Evolutionary conservation across 2,329 filamentous ascomycete genomes (phyloP), one percentile per base, ranked within the genome.

Genomic region (Xylariaceae sp.): DNA sequence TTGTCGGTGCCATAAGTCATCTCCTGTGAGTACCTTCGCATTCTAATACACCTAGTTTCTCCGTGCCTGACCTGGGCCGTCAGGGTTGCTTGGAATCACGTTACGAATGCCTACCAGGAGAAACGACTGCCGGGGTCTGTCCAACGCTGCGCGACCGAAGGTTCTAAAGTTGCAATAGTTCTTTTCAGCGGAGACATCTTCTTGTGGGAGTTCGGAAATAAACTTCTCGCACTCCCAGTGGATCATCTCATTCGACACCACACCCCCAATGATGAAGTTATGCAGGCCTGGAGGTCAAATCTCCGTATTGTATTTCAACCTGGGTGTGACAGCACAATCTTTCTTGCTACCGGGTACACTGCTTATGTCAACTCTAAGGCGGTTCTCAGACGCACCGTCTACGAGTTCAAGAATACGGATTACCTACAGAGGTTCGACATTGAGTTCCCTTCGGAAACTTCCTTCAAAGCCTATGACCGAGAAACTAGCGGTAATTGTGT

Each of bases 21-120:
- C 26, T 56, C 21, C 19, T 69, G 67, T 69, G 61, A 49, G 65
- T 52, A 10, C 6, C 10, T 29, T 49, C 23, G 12, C 16, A 32
- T 43, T 14, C 23, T 18, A 5, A 7, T 19, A 16, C 12, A 1
- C 32, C n/a, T 26, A 26, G 20, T 16, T 32, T 40, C 20, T n/a
- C 19, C 40, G 51, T 14, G 26, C 18, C 48, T 69, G 42, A 67
- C 18, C 20, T 43, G 18, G 10, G 20, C 20, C 40, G 43, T n/a
- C 14, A 69, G 67, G 40, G 45, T 67, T 32, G 62, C 59, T 37
- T 69, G 66, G 66, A 62, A 69, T 48, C 62, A 65, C 45, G 44
- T 53, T 6, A 48, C 54, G 18, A 62, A 66, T 32, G 21, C 32
- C 10, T 45, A 37, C 20, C 52, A 46, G 18, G 58, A 65, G 41